Evolutionary conservation across 2,329 filamentous ascomycete genomes (phyloP).

Genomic region (Rosellinia necatrix): DNA sequence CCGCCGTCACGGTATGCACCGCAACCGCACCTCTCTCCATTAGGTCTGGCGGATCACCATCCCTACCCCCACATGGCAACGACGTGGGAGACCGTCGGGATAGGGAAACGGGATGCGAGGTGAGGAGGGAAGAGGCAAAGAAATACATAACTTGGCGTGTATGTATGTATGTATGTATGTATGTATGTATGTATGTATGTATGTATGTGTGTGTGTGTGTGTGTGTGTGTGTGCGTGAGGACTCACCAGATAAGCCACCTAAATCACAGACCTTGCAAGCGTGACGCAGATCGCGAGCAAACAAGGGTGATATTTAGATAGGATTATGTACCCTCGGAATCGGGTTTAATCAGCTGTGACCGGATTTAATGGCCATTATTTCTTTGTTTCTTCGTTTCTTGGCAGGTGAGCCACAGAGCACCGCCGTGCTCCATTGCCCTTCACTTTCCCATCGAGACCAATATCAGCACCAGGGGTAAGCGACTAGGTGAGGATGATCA

Average conservation of each 20-base stretch:
- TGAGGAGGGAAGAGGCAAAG: conserved; percentile 3
- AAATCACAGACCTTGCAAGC: too few species aligned
- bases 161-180: background rate
- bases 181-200: background rate
- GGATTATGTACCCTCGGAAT: too few species aligned
- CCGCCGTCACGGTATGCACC: background rate
- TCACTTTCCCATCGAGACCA: background rate
- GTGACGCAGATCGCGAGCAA: too few species aligned
- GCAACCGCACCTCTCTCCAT: conserved; percentile 13
- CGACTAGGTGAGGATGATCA: background rate
- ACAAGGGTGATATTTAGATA: conserved; percentile 13
- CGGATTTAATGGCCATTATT: too few species aligned
- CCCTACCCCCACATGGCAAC: conserved; percentile 27
- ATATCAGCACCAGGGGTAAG: background rate
- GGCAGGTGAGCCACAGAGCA: background rate
- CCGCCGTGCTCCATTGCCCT: conserved; percentile 1
- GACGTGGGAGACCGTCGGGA: conserved; percentile 18
- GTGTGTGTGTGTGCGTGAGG: too few species aligned
- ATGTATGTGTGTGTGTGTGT: too few species aligned
- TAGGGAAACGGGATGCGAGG: conserved; percentile 8
- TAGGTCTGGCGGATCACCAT: conserved; percentile 13
- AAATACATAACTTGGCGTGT: conserved; percentile 1
- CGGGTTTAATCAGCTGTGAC: too few species aligned
- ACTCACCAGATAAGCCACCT: too few species aligned
- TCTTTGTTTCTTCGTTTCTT: too few species aligned